Evolutionary conservation across 2,329 filamentous ascomycete genomes (phyloP), one percentile per base, ranked within the genome.

Genomic region (Davidsoniella eucalypti): DNA sequence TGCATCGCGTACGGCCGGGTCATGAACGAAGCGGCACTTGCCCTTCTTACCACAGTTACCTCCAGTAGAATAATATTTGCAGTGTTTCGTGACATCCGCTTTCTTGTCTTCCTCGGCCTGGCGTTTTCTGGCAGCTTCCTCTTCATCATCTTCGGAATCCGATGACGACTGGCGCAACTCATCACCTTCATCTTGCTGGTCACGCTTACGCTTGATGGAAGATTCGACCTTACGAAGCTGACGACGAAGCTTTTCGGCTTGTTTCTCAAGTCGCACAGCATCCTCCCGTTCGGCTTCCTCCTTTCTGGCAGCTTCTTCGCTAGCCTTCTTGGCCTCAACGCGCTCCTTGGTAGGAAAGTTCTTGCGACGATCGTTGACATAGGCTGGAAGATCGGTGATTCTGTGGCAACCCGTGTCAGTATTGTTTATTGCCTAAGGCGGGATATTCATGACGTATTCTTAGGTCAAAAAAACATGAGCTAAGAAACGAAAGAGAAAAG

Each of bases 331-430:
- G 55, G 76, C 76, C 54, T 77, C 72, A 54, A 79, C 68, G 50
- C 84, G 79, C 53, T 77, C 76, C 61, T 78, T 76, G 2, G 88
- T 95, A 2, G 90, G 90, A 61, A 77, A 96, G 47, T 82, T 80
- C 56, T 78, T 82, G 60, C 74, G 82, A 53, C 90, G 78, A 63
- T 94, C 87, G 46, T 78, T 78, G 55, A 93, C 77, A 78, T 87
- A 96, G 5, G 78, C 76, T 21, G 78, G 74, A 50, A 95, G 72
- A 59, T 95, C 87, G 52, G 76, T 75, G 14, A 75, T 68, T 52
- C 73, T 78, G 50, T 33, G 8, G 12, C 29, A 33, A 33, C 4
- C 3, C 8, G 4, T 33, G 29, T 33, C 12, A 33, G 29, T 12
- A 33, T 33, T 10, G 2, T 5, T 23, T 5, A 23, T 23, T 23